Percentiles rank a stretch among this genome's conserved stretches.
These are phyloP conservation scores for Colletotrichum liriopes DNA, from an alignment of 2,329 filamentous ascomycete genomes.

Conservation along the genomic window DNA sequence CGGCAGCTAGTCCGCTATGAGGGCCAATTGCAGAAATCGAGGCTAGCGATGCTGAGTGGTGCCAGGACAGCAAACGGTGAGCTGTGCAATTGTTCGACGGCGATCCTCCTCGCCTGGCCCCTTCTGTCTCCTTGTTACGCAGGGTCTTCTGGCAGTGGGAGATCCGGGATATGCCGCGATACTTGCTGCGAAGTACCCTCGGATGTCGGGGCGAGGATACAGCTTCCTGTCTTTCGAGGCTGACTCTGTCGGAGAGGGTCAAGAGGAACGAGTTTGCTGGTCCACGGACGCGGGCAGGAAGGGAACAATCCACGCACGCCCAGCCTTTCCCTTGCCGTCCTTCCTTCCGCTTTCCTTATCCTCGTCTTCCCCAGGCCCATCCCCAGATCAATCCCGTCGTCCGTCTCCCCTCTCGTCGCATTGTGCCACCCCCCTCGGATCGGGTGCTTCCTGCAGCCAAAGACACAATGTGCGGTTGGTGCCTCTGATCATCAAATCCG, in stretches of 20 bases:
- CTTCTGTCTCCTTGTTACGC: neutral
- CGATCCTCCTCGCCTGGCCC: neutral
- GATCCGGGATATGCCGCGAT: conserved; percentile 7
- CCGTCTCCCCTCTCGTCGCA: neutral
- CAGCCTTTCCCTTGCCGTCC: neutral
- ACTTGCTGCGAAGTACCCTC: neutral
- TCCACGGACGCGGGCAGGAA: neutral
- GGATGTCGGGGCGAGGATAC: neutral
- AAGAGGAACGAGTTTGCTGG: neutral
- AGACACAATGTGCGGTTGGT: neutral
- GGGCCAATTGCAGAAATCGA: conserved; percentile 4
- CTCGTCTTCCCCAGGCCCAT: neutral
- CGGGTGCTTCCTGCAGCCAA: conserved; percentile 26
- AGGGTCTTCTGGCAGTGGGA: neutral
- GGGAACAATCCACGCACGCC: neutral
- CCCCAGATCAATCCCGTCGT: conserved; percentile 4
- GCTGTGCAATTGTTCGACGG: neutral
- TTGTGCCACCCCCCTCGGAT: conserved; percentile 9
- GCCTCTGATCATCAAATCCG: neutral
- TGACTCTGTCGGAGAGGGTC: neutral
- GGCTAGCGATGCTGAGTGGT: conserved; percentile 4
- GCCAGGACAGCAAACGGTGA: neutral
- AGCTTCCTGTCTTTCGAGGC: neutral
- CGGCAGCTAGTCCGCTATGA: neutral
- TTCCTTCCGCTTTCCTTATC: neutral